These are phyloP conservation scores for Auricularia sp. DNA, from an alignment of 768 basidiomycete species.

Conservation along the genomic window DNA sequence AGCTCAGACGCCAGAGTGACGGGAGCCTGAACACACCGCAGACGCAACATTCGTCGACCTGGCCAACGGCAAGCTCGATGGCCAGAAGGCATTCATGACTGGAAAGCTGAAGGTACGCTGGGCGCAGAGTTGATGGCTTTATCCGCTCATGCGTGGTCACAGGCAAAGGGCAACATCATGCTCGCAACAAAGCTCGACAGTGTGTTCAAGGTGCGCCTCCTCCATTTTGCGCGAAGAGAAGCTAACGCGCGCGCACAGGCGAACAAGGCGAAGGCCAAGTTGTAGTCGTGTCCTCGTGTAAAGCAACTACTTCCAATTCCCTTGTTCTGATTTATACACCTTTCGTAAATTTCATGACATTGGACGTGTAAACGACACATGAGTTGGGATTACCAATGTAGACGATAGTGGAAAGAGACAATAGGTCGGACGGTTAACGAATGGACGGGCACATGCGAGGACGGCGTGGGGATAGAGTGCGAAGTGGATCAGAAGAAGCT, in stretches of 20 bases:
- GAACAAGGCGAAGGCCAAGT: not conserved
- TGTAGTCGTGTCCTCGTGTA: not conserved
- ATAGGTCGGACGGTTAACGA: not conserved
- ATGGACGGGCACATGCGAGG: not conserved
- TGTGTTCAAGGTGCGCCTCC: constrained; percentile 61
- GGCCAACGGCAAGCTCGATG: constrained; percentile 71
- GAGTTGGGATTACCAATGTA: constrained; percentile 3
- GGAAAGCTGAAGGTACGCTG: constrained; percentile 64
- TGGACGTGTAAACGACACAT: not conserved
- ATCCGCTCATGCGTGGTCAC: not conserved
- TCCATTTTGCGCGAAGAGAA: not conserved
- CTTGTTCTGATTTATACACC: too few species aligned
- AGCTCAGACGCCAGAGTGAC: not conserved
- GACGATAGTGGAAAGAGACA: not conserved
- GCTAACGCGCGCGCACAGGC: constrained; percentile 1
- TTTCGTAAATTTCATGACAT: not conserved
- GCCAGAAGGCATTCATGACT: constrained; percentile 94
- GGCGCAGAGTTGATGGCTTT: not conserved
- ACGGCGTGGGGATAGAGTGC: not conserved
- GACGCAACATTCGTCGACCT: constrained; percentile 69
- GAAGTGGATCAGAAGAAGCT: constrained; percentile 45
- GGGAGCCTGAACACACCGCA: not conserved
- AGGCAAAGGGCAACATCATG: constrained; percentile 84
- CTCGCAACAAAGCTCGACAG: constrained; percentile 83
- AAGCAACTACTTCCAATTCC: not conserved